phyloP scores from a whole-genome alignment of 148 eudicot genomes.

The Salicornia ramosissima region DNA sequence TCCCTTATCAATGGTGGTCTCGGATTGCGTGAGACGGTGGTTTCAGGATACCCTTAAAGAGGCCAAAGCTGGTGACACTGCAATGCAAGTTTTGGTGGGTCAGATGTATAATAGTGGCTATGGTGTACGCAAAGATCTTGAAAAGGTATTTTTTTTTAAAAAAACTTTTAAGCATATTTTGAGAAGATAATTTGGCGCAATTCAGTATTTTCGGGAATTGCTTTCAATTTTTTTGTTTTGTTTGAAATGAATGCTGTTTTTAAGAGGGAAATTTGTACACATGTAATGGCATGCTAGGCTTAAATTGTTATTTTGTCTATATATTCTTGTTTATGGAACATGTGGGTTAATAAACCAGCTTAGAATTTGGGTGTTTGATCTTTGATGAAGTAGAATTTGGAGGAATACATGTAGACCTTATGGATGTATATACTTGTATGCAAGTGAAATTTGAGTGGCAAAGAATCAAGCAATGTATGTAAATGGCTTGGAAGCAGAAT shows the following conservation, averaged over 20 bases:
- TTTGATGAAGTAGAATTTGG: neutral
- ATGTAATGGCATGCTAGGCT: neutral
- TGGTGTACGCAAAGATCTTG: conserved; percentile 51
- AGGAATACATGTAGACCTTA: neutral
- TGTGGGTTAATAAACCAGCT: neutral
- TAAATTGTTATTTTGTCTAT: neutral
- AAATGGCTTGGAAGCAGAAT: neutral
- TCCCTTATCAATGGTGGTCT: conserved; percentile 42
- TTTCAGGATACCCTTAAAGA: conserved; percentile 70
- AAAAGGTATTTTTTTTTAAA: no score
- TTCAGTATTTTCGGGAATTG: neutral
- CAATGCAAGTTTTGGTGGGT: conserved; percentile 72
- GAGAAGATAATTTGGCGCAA: neutral
- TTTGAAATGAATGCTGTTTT: neutral
- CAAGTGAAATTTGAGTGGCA: neutral
- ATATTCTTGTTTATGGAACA: neutral
- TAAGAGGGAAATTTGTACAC: neutral
- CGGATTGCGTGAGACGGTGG: conserved; percentile 69
- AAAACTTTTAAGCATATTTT: no score
- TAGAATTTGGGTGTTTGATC: neutral
- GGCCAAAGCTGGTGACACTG: conserved; percentile 61
- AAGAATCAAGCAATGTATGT: no score
- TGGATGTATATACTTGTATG: neutral
- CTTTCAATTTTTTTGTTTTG: neutral
- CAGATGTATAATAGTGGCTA: conserved; percentile 83